Conservation (phyloP, 345 rosid genomes). For the Anacardium occidentale region DNA sequence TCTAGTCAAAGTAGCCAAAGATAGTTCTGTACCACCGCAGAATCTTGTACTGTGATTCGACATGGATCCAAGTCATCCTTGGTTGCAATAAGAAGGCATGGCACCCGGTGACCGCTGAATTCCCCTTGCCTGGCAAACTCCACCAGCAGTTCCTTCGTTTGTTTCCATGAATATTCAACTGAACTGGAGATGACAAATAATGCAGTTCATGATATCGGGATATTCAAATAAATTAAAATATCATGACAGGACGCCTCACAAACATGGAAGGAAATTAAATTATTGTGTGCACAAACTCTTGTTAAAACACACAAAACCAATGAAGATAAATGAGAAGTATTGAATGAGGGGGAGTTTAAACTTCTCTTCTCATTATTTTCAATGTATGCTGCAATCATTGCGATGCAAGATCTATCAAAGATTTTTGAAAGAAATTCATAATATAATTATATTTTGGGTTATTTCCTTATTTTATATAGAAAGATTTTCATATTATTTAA, state of each 20-base stretch:
- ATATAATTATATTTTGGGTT: no score
- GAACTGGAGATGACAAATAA: conserved; percentile 46
- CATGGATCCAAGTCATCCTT: conserved; percentile 71
- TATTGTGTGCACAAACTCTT: neutral
- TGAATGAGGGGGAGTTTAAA: no score
- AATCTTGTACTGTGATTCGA: conserved; percentile 58
- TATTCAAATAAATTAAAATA: neutral
- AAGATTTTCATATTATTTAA: no score
- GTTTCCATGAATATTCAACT: conserved; percentile 75
- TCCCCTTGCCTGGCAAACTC: conserved; percentile 72
- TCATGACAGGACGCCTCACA: neutral
- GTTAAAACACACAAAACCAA: neutral
- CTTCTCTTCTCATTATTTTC: no score
- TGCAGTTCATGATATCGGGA: conserved; percentile 19
- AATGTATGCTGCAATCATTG: no score
- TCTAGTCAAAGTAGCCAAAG: conserved; percentile 7
- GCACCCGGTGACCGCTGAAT: conserved; percentile 57
- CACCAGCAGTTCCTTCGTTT: conserved; percentile 58
- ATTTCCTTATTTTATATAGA: no score
- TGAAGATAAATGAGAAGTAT: neutral
- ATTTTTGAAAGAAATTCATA: no score
- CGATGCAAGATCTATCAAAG: no score
- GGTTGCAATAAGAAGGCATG: conserved; percentile 73
- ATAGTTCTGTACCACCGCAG: conserved; percentile 43
- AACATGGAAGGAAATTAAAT: neutral